phyloP scores from a whole-genome alignment of 805 yeast species.

The Hanseniaspora guilliermondii region DNA sequence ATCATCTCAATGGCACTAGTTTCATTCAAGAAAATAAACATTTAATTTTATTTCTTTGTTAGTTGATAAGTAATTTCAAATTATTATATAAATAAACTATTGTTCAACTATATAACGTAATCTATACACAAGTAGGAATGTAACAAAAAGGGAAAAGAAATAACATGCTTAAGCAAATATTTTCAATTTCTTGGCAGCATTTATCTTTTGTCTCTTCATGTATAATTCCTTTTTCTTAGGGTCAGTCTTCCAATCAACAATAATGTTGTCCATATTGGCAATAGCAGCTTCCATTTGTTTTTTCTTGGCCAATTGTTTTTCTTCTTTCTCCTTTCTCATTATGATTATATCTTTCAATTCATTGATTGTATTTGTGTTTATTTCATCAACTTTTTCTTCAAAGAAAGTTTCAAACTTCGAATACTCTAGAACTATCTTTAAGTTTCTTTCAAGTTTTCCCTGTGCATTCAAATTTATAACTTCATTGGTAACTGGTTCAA shows the following conservation, averaged over 20 bases:
- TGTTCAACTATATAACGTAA: not conserved
- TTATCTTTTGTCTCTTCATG: conserved; percentile 27
- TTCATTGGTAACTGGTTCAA: conserved; percentile 59
- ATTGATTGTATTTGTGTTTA: not conserved
- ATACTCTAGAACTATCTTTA: conserved; percentile 25
- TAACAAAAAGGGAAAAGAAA: not conserved
- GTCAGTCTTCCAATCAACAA: conserved; percentile 51
- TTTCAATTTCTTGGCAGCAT: conserved; percentile 9
- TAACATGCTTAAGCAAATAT: not conserved
- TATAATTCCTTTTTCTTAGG: conserved; percentile 36
- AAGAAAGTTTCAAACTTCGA: not conserved
- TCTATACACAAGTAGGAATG: not conserved
- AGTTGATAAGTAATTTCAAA: too few relatives aligned
- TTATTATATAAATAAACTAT: not conserved
- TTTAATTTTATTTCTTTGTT: too few relatives aligned
- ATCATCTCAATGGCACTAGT: too few relatives aligned
- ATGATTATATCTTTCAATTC: not conserved
- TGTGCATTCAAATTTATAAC: conserved; percentile 62
- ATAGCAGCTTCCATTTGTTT: conserved; percentile 54
- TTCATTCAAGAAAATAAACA: too few relatives aligned
- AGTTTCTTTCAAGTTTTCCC: conserved; percentile 67
- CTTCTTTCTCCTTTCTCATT: not conserved
- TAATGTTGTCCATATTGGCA: conserved; percentile 51
- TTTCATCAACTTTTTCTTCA: conserved; percentile 5
- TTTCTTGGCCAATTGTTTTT: conserved; percentile 30